Base-by-base conservation (phyloP, 1,284 basidiomycete species). In the Athelia psychrophila region DNA sequence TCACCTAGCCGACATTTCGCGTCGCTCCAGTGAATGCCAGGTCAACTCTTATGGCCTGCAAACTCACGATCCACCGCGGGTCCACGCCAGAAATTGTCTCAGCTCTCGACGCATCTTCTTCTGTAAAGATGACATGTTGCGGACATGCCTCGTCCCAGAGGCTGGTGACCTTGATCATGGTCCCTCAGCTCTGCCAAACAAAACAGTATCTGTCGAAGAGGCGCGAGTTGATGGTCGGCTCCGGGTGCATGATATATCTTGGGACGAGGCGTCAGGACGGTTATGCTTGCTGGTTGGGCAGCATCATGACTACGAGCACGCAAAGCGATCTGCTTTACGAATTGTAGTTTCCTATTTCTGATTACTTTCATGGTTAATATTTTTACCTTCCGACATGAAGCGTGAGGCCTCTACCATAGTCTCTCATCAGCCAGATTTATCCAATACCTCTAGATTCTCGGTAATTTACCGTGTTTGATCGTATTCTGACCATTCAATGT, bases 171-270 rank as follows among this genome's bases (percentile, higher is more conserved):
- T 22, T 42, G 38, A 42, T 9, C 38, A 42, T n/a, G 33, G 33
- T 35, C 33, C 20, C 13, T 30, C 27, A 30, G 5, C 27, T 6
- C 27, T 42, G 38, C 6, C 16, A 6, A 16, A 6, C 9, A n/a
- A 8, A 5, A 5, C 38, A 18, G 38, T 42, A n/a, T n/a, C 20
- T n/a, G n/a, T 42, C 16, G 20, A 42, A 6, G 38, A 42, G 20
- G 38, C 38, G 9, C 16, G n/a, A n/a, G 38, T 42, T 42, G 38
- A 6, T n/a, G 38, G 38, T n/a, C 6, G 20, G 38, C 38, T 42
- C 20, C 38, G 38, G n/a, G 38, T 42, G n/a, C 38, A 42, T n/a
- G 38, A 42, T n/a, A 42, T 42, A n/a, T 42, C 38, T 5, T 42
- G 38, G 38, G 38, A 8, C 38, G 38, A 42, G 38, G 38, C 6